Percentiles rank a stretch among this genome's conserved stretches.
phyloP scores from a whole-genome alignment of 306 rosid species.

The Crataegus laevigata region DNA sequence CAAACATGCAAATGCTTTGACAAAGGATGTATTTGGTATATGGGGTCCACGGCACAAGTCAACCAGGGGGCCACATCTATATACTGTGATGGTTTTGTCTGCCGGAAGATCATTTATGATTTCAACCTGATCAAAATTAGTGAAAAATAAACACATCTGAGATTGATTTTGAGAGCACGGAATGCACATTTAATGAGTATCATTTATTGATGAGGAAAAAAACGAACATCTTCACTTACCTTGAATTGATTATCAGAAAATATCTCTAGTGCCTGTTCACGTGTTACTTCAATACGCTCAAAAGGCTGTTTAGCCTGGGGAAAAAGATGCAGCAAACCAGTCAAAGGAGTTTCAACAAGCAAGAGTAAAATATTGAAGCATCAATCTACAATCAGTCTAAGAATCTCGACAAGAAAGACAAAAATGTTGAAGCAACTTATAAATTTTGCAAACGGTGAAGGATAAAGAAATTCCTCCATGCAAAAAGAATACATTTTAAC shows the following conservation, averaged over 20 bases:
- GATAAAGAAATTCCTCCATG: not conserved
- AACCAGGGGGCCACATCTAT: constrained; percentile 92
- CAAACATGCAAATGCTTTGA: constrained; percentile 81
- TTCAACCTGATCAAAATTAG: constrained; percentile 56
- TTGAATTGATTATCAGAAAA: constrained; percentile 80
- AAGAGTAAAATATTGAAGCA: not conserved
- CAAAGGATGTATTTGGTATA: constrained; percentile 94
- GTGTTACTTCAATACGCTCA: constrained; percentile 89
- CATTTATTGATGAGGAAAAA: not conserved
- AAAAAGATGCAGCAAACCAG: not conserved
- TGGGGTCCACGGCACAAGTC: constrained; percentile 98
- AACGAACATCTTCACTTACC: constrained; percentile 40
- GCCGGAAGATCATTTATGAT: constrained; percentile 89
- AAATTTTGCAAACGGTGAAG: not conserved
- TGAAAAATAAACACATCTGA: constrained; percentile 3
- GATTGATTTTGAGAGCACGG: not conserved
- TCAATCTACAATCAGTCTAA: not conserved
- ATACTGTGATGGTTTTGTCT: constrained; percentile 90
- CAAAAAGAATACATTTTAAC: not conserved
- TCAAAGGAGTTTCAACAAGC: not conserved
- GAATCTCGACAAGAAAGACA: not conserved
- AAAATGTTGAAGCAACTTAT: not conserved
- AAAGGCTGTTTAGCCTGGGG: constrained; percentile 83
- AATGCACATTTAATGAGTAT: constrained; percentile 10
- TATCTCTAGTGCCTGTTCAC: constrained; percentile 77